Base-by-base conservation (phyloP, 768 basidiomycete species). In the Fistulinella prunicolor region DNA sequence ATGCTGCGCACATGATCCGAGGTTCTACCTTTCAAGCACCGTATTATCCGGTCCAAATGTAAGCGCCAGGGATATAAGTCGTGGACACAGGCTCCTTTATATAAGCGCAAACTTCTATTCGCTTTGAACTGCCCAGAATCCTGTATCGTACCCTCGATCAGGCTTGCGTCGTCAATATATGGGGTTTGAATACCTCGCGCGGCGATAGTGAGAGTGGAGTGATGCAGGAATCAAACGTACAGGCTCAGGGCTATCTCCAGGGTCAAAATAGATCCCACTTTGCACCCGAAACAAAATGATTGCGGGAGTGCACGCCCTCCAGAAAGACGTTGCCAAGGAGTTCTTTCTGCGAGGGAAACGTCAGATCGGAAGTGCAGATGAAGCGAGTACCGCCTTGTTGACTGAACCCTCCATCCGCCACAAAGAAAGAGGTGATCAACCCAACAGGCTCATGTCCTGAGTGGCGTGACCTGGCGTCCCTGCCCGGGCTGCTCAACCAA, bases 181-280 rank as follows among this genome's bases (percentile, higher is more conserved):
- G 24, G 35, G 39, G 42, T 28, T 10, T 19, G 7, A n/a, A 28
- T n/a, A n/a, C n/a, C n/a, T n/a, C n/a, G n/a, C n/a, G n/a, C n/a
- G n/a, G n/a, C n/a, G n/a, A n/a, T n/a, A n/a, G n/a, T n/a, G n/a
- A n/a, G n/a, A n/a, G n/a, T n/a, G n/a, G n/a, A n/a, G n/a, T 46
- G 10, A 52, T 45, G 46, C 59, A 60, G 12, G 60, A 56, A 21
- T 59, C 60, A 4, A 56, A 59, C 10, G 44, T 20, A 30, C 59
- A 59, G 4, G 50, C 56, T n/a, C 28, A 60, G n/a, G 29, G 56
- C 53, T 29, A 60, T 52, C 42, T 60, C 59, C 10, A 60, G 48
- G 17, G 50, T 59, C 44, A 59, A 53, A 21, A 59, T 30, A 16
- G 60, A 59, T 4, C 53, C 60, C 16, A 40, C 28, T 6, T 36